These are phyloP conservation scores for Chlamydomonas eustigma DNA, from an alignment of 139 green algal genomes.

Conservation along the genomic window DNA sequence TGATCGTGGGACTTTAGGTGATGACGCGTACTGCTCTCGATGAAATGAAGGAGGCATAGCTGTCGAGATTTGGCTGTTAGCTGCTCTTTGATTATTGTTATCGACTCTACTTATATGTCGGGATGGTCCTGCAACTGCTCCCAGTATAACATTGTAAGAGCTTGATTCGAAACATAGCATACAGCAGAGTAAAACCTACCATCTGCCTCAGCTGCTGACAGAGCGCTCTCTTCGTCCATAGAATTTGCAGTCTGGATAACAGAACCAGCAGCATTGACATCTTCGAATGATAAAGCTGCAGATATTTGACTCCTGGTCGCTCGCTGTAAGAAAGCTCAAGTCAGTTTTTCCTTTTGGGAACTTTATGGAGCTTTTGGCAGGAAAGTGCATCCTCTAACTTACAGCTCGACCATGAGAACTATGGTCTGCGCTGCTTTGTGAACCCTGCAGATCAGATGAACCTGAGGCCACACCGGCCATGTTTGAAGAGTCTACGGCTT, in stretches of 20 bases:
- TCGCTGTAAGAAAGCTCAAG: conserved; percentile 15
- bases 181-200: too few species aligned
- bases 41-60: conserved; percentile 28
- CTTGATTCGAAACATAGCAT: too few species aligned
- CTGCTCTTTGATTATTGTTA: too few species aligned
- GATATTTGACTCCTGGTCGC: conserved; percentile 46
- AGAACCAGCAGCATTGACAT: conserved; percentile 40
- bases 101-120: too few species aligned
- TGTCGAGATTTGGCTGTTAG: conserved; percentile 49
- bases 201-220: conserved; percentile 47
- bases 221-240: conserved; percentile 43
- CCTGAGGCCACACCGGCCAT: not conserved
- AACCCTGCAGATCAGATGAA: not conserved
- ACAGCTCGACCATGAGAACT: not conserved
- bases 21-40: conserved; percentile 31
- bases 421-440: not conserved
- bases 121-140: conserved; percentile 10
- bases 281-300: conserved; percentile 50
- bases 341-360: too few species aligned
- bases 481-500: not conserved
- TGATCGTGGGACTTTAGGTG: conserved; percentile 32
- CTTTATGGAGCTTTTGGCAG: too few species aligned
- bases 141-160: not conserved
- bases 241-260: conserved; percentile 37
- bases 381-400: too few species aligned